Conservation (phyloP, 2,329 filamentous ascomycete species). For the Colletotrichum navitas region DNA sequence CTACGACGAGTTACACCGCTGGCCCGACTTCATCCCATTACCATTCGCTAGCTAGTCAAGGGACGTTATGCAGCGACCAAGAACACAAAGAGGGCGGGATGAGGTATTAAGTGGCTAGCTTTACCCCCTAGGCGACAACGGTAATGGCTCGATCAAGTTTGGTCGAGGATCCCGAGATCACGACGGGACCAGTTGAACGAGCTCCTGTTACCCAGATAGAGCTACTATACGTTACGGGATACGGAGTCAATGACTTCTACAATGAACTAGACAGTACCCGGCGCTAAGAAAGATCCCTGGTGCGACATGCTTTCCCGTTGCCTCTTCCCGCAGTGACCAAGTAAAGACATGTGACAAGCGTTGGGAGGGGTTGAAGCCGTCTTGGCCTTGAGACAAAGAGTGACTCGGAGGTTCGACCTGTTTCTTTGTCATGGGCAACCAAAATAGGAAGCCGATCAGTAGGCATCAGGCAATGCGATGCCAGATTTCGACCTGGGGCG, state of each 20-base stretch:
- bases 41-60: constrained; percentile 35
- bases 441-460: background rate
- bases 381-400: constrained; percentile 36
- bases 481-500: background rate
- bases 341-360: constrained; percentile 27
- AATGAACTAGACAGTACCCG: constrained; percentile 37
- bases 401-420: constrained; percentile 9
- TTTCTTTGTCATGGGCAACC: constrained; percentile 33
- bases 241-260: constrained; percentile 37
- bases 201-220: constrained; percentile 40
- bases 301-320: constrained; percentile 26
- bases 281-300: constrained; percentile 4
- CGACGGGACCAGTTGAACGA: constrained; percentile 28
- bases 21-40: constrained; percentile 27
- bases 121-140: constrained; percentile 37
- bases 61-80: constrained; percentile 29
- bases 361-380: constrained; percentile 4
- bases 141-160: constrained; percentile 40
- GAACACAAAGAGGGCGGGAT: constrained; percentile 32
- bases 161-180: constrained; percentile 22
- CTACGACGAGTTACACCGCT: constrained; percentile 34
- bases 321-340: background rate
- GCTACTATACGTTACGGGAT: constrained; percentile 37
- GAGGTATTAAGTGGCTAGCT: constrained; percentile 15
- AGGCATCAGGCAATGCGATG: constrained; percentile 9